phyloP scores from a whole-genome alignment of 768 basidiomycete genomes.

The Mycena floridula region DNA sequence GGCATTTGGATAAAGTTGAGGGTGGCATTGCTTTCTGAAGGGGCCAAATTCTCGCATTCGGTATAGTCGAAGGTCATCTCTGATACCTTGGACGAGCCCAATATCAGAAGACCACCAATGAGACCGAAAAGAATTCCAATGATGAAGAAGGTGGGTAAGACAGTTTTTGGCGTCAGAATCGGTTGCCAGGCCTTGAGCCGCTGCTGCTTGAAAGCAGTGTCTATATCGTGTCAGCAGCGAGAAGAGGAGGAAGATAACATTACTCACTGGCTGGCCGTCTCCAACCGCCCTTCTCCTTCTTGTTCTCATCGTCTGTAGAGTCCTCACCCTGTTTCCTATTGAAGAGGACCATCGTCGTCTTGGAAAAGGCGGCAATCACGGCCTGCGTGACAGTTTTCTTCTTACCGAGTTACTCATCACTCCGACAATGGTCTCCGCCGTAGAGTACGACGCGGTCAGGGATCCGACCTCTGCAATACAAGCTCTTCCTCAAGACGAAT shows the following conservation, averaged over 20 bases:
- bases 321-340: constrained; percentile 41
- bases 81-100: constrained; percentile 80
- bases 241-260: constrained; percentile 31
- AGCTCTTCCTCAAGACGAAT: constrained; percentile 32
- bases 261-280: constrained; percentile 82
- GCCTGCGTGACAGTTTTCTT: background rate
- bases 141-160: constrained; percentile 92
- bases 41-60: constrained; percentile 67
- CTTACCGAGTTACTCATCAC: background rate
- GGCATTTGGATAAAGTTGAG: constrained; percentile 50
- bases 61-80: constrained; percentile 97
- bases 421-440: constrained; percentile 44
- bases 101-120: constrained; percentile 90
- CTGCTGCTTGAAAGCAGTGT: constrained; percentile 99
- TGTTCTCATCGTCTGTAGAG: constrained; percentile 33
- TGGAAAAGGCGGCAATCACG: constrained; percentile 1
- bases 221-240: constrained; percentile 31
- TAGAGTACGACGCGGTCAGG: constrained; percentile 40
- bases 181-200: constrained; percentile 99
- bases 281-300: constrained; percentile 86
- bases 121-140: constrained; percentile 93
- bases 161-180: constrained; percentile 95
- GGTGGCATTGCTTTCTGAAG: constrained; percentile 29
- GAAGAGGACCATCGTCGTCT: constrained; percentile 47
- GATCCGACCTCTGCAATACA: constrained; percentile 42